Evolutionary conservation across 495 filamentous ascomycete genomes (phyloP).

Genomic region (Neurospora terricola): DNA sequence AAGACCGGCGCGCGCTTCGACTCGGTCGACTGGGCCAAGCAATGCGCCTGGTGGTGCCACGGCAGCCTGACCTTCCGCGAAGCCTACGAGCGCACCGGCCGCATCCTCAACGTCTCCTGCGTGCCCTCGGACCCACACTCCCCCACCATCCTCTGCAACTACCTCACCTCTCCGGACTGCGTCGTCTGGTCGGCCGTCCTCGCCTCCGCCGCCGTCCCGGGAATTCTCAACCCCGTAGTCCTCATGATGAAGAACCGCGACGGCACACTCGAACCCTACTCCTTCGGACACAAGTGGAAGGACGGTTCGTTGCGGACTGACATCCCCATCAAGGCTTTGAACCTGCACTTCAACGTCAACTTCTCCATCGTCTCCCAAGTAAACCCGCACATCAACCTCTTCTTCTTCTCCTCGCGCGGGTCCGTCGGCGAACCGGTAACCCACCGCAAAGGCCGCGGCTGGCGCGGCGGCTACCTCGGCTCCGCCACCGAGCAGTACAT

Average conservation of each 20-base stretch:
- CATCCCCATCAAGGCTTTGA: conserved; percentile 87
- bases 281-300: conserved; percentile 97
- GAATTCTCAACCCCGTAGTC: conserved; percentile 91
- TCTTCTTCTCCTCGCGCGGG: conserved; percentile 93
- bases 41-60: conserved; percentile 78
- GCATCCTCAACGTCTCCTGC: conserved; percentile 91
- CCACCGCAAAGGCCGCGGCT: conserved; percentile 84
- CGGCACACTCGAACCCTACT: conserved; percentile 69
- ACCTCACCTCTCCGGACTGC: conserved; percentile 88
- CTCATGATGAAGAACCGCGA: conserved; percentile 79
- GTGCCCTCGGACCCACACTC: conserved; percentile 95
- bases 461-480: conserved; percentile 90
- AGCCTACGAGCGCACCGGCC: conserved; percentile 87
- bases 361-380: conserved; percentile 95
- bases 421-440: conserved; percentile 88
- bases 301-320: conserved; percentile 90
- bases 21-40: conserved; percentile 78
- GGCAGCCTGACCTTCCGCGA: conserved; percentile 90
- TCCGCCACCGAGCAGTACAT: conserved; percentile 89
- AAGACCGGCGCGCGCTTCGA: conserved; percentile 90
- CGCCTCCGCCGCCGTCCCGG: conserved; percentile 90
- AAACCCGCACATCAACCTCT: conserved; percentile 94
- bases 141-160: conserved; percentile 85
- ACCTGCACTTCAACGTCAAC: conserved; percentile 94
- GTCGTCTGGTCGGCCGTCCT: conserved; percentile 97